Evolutionary conservation across 345 rosid genomes (phyloP), one percentile per base, ranked within the genome.

Genomic region (Cardiospermum halicacabum): DNA sequence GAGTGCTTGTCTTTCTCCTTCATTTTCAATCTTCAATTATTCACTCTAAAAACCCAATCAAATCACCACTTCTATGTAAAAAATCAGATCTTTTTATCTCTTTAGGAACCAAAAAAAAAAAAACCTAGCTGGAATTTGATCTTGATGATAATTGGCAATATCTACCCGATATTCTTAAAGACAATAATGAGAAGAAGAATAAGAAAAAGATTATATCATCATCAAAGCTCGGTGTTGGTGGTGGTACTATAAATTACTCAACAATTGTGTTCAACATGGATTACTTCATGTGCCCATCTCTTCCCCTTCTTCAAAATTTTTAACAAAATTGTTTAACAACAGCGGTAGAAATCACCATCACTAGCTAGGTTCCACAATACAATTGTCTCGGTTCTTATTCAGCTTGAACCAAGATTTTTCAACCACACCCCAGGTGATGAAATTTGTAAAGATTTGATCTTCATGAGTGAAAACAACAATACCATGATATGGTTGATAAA

Each of bases 121-220:
- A 40, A 40, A 40, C 47, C 47, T 6, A 40, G n/a, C 16, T 40
- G 47, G 47, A 56, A 16, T 89, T 94, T 96, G 96, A 91, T 81
- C 80, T 82, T 49, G 95, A 89, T n/a, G n/a, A n/a, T n/a, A 97
- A 85, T 62, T 94, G 99, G 99, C 96, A 89, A 69, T 50, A 89
- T 42, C 86, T 94, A 21, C 87, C 97, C 5, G 75, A 42, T 53
- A 76, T 74, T 51, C 70, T 73, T 75, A 24, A 47, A n/a, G n/a
- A 47, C 47, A 77, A 56, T 32, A 82, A 74, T 34, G 74, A 69
- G 9, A 79, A 74, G 37, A 68, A 69, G 8, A 69, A n/a, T n/a
- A n/a, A n/a, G n/a, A n/a, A n/a, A n/a, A n/a, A 74, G 65, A 53
- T 39, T 16, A 26, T 43, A 58, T 68, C 45, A 32, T 73, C 40